Percentiles rank a stretch among this genome's conserved stretches.
These are phyloP conservation scores for Xylariaceae sp. DNA, from an alignment of 2,329 filamentous ascomycete species.

Conservation along the genomic window DNA sequence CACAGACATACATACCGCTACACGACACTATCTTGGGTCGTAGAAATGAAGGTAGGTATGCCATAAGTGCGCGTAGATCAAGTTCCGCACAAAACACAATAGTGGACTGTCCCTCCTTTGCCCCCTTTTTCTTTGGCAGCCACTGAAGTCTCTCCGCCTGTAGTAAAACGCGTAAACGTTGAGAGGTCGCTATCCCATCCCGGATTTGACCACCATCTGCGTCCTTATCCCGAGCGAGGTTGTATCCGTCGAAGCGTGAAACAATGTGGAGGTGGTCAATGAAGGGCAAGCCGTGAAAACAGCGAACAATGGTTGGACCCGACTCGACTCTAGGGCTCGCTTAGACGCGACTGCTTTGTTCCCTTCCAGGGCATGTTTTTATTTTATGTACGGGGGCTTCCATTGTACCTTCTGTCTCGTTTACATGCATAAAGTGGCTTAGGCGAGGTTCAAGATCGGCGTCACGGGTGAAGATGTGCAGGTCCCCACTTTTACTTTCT, in stretches of 20 bases:
- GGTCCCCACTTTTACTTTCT: neutral
- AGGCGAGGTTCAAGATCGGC: neutral
- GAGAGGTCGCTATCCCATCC: neutral
- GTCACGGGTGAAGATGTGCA: neutral
- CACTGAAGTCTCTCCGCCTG: neutral
- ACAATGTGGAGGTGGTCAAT: neutral
- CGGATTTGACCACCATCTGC: neutral
- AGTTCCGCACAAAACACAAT: neutral
- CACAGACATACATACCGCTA: conserved; percentile 6
- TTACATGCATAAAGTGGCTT: neutral
- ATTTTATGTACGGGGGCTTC: neutral
- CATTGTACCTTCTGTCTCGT: neutral
- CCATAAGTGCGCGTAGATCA: conserved; percentile 4
- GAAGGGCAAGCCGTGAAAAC: neutral
- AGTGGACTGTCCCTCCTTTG: neutral
- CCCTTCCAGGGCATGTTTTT: no score
- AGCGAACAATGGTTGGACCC: neutral
- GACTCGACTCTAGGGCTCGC: neutral
- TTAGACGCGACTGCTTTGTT: neutral
- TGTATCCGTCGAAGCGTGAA: neutral
- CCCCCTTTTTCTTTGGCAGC: neutral
- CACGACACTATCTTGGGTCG: conserved; percentile 6
- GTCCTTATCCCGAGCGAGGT: neutral
- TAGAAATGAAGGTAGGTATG: neutral
- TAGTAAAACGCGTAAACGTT: neutral